These are phyloP conservation scores for Calonectria honghensis DNA, from an alignment of 2,329 filamentous ascomycete species.

Conservation along the genomic window DNA sequence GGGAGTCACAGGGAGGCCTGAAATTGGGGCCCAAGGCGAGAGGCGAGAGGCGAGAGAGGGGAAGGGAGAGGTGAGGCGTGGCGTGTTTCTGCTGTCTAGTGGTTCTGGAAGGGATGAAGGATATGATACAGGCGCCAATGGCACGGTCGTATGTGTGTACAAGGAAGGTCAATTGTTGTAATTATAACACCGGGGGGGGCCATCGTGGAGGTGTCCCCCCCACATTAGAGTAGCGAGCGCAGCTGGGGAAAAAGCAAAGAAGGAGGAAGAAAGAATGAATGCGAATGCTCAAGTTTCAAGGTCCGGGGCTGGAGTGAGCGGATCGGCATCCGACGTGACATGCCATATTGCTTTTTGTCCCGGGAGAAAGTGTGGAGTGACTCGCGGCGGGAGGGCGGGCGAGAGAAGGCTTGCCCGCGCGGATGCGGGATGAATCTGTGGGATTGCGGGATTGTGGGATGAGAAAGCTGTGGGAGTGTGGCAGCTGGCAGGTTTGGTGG, in stretches of 20 bases:
- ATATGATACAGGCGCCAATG: slow-evolving; percentile 57
- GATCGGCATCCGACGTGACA: slow-evolving; percentile 9
- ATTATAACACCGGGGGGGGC: slow-evolving; percentile 49
- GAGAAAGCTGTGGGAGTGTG: background rate
- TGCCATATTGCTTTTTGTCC: background rate
- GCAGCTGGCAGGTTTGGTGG: no score
- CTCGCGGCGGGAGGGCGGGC: background rate
- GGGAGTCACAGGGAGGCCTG: background rate
- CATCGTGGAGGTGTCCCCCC: slow-evolving; percentile 43
- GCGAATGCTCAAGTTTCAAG: slow-evolving; percentile 16
- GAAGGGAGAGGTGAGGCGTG: slow-evolving; percentile 21
- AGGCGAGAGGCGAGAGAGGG: background rate
- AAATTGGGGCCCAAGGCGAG: slow-evolving; percentile 9
- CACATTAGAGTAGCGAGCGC: slow-evolving; percentile 40
- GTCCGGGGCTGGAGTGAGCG: background rate
- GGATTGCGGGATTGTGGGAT: background rate
- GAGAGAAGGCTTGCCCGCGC: no score
- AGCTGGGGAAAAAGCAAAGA: slow-evolving; percentile 4
- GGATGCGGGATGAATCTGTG: background rate
- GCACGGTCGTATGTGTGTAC: slow-evolving; percentile 55
- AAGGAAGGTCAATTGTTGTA: slow-evolving; percentile 51
- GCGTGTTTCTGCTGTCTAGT: slow-evolving; percentile 47
- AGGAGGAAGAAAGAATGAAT: slow-evolving; percentile 27
- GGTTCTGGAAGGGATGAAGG: slow-evolving; percentile 51
- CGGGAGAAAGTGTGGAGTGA: background rate